Conservation (phyloP, 495 filamentous ascomycete species). For the Cercophora samala region DNA sequence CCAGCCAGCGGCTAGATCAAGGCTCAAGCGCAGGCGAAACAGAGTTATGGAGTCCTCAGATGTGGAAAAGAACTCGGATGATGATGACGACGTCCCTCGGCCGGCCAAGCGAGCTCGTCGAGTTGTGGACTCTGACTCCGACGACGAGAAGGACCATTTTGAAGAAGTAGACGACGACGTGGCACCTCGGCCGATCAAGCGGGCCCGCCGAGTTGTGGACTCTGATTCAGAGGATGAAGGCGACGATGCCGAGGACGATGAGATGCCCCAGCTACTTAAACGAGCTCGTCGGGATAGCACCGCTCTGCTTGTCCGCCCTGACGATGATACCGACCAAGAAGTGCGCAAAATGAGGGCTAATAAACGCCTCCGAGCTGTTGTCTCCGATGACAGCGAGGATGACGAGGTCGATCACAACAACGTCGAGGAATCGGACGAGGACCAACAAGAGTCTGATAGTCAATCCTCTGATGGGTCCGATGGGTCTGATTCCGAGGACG, state of each 20-base stretch:
- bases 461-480: background rate
- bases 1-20: background rate
- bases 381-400: background rate
- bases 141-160: background rate
- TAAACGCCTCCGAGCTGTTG: background rate
- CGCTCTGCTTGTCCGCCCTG: conserved; percentile 11
- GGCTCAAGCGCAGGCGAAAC: background rate
- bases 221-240: conserved; percentile 19
- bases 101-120: background rate
- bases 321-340: conserved; percentile 18
- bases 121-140: background rate
- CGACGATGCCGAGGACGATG: conserved; percentile 2
- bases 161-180: background rate
- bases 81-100: background rate
- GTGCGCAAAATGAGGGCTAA: conserved; percentile 4
- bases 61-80: background rate
- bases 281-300: conserved; percentile 1
- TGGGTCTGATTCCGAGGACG: background rate
- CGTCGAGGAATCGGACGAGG: background rate
- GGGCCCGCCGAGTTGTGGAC: conserved; percentile 15
- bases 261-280: background rate
- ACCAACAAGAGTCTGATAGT: background rate
- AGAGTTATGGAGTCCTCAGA: background rate
- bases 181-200: background rate
- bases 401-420: background rate